phyloP scores from a whole-genome alignment of 169 alveolate genomes.

The Eimeria maxima region DNA sequence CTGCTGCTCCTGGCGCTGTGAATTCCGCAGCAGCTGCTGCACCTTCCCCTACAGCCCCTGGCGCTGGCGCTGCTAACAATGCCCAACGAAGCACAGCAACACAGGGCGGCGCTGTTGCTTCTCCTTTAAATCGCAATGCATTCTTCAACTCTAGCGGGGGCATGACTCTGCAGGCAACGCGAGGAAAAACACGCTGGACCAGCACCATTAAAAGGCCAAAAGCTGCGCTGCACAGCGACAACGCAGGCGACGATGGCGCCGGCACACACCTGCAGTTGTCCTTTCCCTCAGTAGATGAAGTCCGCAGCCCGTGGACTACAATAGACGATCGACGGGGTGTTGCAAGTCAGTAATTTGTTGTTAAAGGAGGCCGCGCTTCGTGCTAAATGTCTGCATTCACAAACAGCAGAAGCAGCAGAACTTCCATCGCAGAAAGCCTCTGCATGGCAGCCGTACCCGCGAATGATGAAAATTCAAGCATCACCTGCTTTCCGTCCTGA shows the following conservation, averaged over 20 bases:
- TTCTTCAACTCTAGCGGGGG: neutral
- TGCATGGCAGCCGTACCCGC: neutral
- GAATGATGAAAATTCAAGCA: neutral
- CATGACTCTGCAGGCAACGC: neutral
- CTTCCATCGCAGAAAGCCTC: neutral
- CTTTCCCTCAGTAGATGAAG: neutral
- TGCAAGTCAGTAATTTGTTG: neutral
- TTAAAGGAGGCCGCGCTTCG: neutral
- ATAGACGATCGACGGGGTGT: neutral
- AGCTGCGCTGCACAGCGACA: neutral
- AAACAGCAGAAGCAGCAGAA: neutral
- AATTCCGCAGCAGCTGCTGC: neutral
- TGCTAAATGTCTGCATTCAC: neutral
- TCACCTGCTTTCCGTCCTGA: constrained; percentile 38
- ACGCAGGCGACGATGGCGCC: neutral
- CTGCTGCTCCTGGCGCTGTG: neutral
- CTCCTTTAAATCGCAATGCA: neutral
- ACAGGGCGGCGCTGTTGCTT: neutral
- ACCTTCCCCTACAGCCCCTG: neutral
- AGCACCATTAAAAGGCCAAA: neutral
- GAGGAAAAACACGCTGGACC: neutral
- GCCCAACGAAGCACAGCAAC: neutral
- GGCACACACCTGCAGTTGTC: neutral
- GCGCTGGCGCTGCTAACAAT: neutral
- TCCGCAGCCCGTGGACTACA: neutral